Conservation (phyloP, 2,329 filamentous ascomycete species). For the Fusarium gaditjirri region DNA sequence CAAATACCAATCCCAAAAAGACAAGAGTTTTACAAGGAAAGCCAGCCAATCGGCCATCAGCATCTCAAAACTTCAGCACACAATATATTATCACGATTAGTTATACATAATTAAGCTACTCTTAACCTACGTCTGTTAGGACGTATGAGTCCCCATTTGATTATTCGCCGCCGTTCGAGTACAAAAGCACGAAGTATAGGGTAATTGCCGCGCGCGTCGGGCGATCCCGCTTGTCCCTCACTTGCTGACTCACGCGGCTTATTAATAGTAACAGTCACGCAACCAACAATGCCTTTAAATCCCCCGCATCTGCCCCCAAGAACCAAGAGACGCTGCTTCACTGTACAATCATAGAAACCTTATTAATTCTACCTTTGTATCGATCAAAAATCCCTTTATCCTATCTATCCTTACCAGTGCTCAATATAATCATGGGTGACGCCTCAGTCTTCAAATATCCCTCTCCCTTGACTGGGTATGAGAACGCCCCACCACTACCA, state of each 20-base stretch:
- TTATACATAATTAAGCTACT: too few species aligned
- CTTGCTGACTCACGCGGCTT: neutral
- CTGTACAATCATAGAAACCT: neutral
- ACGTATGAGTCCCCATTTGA: neutral
- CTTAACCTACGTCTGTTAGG: too few species aligned
- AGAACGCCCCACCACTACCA: constrained; percentile 64
- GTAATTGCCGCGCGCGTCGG: neutral
- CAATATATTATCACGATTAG: too few species aligned
- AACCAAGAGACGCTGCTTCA: neutral
- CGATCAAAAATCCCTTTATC: fast-evolving
- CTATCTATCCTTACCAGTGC: fast-evolving
- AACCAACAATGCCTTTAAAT: neutral
- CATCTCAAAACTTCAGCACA: too few species aligned
- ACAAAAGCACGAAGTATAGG: neutral
- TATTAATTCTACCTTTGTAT: fast-evolving
- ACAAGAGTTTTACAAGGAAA: too few species aligned
- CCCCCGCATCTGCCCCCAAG: neutral
- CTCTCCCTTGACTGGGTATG: constrained; percentile 68
- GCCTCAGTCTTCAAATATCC: constrained; percentile 37
- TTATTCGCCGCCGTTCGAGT: neutral
- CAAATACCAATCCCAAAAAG: too few species aligned
- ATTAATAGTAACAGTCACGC: neutral
- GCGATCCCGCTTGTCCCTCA: neutral
- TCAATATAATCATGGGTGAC: constrained; percentile 24
- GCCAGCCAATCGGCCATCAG: too few species aligned